Base-by-base conservation (phyloP, 306 rosid genomes). In the Mucuna pruriens region DNA sequence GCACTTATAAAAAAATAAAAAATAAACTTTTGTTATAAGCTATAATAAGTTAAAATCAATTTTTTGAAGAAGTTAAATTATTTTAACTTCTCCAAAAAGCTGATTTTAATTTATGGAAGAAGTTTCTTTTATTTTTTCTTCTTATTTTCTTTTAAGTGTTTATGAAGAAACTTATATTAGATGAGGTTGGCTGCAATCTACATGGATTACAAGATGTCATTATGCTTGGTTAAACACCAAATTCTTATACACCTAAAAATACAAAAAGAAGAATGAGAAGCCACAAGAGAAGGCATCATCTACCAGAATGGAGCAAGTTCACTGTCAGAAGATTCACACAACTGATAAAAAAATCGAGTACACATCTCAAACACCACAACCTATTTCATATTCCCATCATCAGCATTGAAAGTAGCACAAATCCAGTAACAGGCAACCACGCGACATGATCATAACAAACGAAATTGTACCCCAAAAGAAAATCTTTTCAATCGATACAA, bases 351-450 rank as follows among this genome's bases (percentile, higher is more conserved):
- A 22, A 69, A 39, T 46, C 12, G 12, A 22, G 6, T 51, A 42
- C 9, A 76, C 68, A 80, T 20, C 46, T 38, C 55, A 75, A 68
- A 46, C 39, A 68, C 38, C 46, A 57, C 60, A 55, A 7, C 38
- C 72, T 60, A 66, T 31, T 58, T 67, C 78, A 65, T 63, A 61
- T 51, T 39, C n/a, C n/a, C 70, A 75, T 71, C 63, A 75, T 31
- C 45, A 74, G 52, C 66, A 82, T 33, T 36, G 17, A 63, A 71
- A 78, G 63, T 11, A 25, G 25, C 6, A 51, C 22, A 69, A 78
- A 58, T n/a, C 38, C 26, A 74, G 55, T 69, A 61, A 85, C 75
- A 75, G 26, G 17, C 73, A 76, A 76, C 71, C 48, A 46, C 10
- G 66, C 36, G 19, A 44, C n/a, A 9, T 48, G 65, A 51, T 68